These are phyloP conservation scores for Prunus mongolica DNA, from an alignment of 306 rosid genomes.

Conservation along the genomic window DNA sequence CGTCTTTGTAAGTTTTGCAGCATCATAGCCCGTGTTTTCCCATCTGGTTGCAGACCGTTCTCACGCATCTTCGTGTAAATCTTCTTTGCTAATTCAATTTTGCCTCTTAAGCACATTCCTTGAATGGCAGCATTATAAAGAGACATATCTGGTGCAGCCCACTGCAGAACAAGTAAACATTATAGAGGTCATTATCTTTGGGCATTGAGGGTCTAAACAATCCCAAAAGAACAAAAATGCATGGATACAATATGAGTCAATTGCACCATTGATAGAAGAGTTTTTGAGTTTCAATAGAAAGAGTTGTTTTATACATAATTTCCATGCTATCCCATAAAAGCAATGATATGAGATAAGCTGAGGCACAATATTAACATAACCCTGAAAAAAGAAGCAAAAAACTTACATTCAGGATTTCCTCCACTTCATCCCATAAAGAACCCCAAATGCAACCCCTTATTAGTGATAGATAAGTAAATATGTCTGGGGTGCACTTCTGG, in stretches of 20 bases:
- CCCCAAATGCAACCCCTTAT: conserved; percentile 71
- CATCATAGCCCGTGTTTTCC: conserved; percentile 72
- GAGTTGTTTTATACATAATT: neutral
- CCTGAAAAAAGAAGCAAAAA: neutral
- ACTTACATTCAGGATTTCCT: conserved; percentile 67
- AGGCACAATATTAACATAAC: neutral
- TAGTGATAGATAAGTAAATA: conserved; percentile 61
- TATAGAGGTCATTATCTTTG: neutral
- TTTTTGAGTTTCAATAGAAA: neutral
- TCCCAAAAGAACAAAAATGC: neutral
- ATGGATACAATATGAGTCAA: too few relatives aligned
- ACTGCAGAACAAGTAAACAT: conserved; percentile 37
- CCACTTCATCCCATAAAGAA: conserved; percentile 70
- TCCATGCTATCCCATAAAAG: neutral
- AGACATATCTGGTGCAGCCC: conserved; percentile 41
- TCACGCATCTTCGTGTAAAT: conserved; percentile 56
- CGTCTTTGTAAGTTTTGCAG: conserved; percentile 42
- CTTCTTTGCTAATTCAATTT: conserved; percentile 52
- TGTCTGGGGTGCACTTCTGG: conserved; percentile 58
- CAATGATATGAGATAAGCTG: neutral
- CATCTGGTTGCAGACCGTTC: conserved; percentile 55
- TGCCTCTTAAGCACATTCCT: conserved; percentile 71
- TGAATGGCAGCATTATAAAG: conserved; percentile 75
- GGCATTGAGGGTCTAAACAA: neutral
- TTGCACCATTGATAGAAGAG: too few relatives aligned